phyloP scores from a whole-genome alignment of 768 basidiomycete species.

The Pulveroboletus sp. region DNA sequence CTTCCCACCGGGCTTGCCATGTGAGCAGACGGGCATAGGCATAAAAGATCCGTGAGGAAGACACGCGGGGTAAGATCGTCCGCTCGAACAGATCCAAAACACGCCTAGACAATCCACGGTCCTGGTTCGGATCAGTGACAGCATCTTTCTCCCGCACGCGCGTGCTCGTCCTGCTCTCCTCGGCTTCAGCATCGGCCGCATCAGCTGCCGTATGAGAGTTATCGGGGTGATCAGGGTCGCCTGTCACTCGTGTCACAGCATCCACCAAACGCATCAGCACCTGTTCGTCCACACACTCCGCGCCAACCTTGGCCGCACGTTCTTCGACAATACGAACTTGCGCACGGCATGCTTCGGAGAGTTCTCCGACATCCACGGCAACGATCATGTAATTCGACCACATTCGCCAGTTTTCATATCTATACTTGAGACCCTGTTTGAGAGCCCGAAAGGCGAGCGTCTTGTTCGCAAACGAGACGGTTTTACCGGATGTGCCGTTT shows the following conservation, averaged over 20 bases:
- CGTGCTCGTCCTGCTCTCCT: not conserved
- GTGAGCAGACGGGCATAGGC: constrained; percentile 80
- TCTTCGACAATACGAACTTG: constrained; percentile 76
- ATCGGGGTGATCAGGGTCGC: constrained; percentile 28
- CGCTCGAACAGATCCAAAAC: constrained; percentile 74
- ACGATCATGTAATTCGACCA: constrained; percentile 98
- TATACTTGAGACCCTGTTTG: constrained; percentile 80
- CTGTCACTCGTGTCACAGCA: constrained; percentile 66
- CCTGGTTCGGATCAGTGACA: constrained; percentile 54
- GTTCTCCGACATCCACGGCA: constrained; percentile 88
- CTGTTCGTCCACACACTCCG: constrained; percentile 73
- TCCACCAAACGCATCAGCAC: constrained; percentile 88
- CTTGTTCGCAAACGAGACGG: constrained; percentile 70
- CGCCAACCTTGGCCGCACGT: constrained; percentile 39
- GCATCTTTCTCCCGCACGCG: constrained; percentile 6
- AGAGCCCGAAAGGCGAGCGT: constrained; percentile 90
- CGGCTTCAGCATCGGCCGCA: not conserved
- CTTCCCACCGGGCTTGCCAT: constrained; percentile 70
- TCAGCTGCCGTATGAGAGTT: no score
- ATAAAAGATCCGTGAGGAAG: constrained; percentile 75
- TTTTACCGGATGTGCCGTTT: constrained; percentile 18
- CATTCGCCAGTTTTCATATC: constrained; percentile 95
- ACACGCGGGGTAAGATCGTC: constrained; percentile 79
- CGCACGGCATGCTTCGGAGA: constrained; percentile 84
- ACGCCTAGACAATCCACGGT: constrained; percentile 60